phyloP scores from a whole-genome alignment of 208 protist species.

The Trypanosoma cruzi region DNA sequence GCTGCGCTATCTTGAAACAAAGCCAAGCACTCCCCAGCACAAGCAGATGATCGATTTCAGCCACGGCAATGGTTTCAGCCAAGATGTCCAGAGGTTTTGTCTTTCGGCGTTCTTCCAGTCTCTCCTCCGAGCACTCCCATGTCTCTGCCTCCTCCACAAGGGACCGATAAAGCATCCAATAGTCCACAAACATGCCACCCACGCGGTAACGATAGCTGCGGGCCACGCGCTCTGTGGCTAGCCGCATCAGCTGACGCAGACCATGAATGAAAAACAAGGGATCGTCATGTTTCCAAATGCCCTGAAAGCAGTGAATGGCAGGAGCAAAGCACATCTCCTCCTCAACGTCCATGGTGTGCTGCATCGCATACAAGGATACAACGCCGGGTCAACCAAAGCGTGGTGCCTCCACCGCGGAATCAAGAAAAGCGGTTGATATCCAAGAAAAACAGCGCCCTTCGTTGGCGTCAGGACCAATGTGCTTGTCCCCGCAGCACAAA shows the following conservation, averaged over 20 bases:
- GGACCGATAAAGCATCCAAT: conserved; percentile 40
- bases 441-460: conserved; percentile 60
- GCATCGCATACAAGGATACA: conserved; percentile 50
- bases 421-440: conserved; percentile 73
- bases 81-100: conserved; percentile 58
- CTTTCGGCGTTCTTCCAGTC: conserved; percentile 10
- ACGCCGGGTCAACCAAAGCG: conserved; percentile 45
- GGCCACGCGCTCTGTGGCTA: conserved; percentile 48
- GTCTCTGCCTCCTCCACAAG: conserved; percentile 33
- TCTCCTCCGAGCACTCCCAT: conserved; percentile 36
- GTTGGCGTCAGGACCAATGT: conserved; percentile 46
- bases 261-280: conserved; percentile 44
- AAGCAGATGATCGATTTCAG: conserved; percentile 69
- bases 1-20: conserved; percentile 67
- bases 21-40: conserved; percentile 69
- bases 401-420: conserved; percentile 40
- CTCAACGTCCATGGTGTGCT: conserved; percentile 63
- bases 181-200: conserved; percentile 76
- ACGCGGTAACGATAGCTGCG: conserved; percentile 61
- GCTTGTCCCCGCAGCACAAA: conserved; percentile 44
- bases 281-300: conserved; percentile 27
- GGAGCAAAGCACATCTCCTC: conserved; percentile 60
- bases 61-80: conserved; percentile 45
- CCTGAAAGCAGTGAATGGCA: conserved; percentile 41
- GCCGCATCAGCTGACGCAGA: conserved; percentile 35